Conservation (phyloP, 345 rosid genomes). For the Hypericum androsaemum region DNA sequence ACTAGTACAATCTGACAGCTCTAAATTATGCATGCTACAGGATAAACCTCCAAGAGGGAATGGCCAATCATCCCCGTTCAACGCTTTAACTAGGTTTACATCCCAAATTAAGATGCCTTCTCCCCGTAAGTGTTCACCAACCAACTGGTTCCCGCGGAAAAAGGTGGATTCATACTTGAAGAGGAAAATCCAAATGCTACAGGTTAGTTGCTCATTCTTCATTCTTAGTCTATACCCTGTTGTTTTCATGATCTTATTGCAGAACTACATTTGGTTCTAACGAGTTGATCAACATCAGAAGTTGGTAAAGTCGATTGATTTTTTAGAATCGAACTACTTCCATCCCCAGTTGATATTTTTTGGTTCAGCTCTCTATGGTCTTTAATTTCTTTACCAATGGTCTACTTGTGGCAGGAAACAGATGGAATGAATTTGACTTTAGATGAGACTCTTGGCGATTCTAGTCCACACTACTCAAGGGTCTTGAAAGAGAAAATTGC, state of each 20-base stretch:
- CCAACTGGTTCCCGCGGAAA: slow-evolving; percentile 79
- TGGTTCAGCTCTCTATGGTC: not conserved
- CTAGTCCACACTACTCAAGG: slow-evolving; percentile 85
- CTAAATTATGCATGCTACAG: slow-evolving; percentile 32
- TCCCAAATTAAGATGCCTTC: slow-evolving; percentile 73
- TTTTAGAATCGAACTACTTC: not conserved
- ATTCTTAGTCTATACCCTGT: not conserved
- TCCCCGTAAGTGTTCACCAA: slow-evolving; percentile 68
- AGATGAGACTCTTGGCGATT: slow-evolving; percentile 75
- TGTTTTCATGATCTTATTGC: not conserved
- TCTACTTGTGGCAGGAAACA: slow-evolving; percentile 47
- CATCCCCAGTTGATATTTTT: not conserved
- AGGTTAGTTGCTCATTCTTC: slow-evolving; percentile 33
- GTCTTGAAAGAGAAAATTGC: slow-evolving; percentile 88
- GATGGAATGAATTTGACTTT: slow-evolving; percentile 87
- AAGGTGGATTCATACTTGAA: slow-evolving; percentile 71
- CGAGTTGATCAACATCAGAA: too few relatives aligned
- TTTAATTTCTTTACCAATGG: not conserved
- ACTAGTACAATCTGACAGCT: not conserved
- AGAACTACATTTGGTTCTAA: too few relatives aligned
- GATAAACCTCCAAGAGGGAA: slow-evolving; percentile 44
- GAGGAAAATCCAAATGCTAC: slow-evolving; percentile 81
- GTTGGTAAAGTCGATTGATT: too few relatives aligned
- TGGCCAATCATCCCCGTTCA: slow-evolving; percentile 34
- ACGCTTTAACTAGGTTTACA: slow-evolving; percentile 46